These are phyloP conservation scores for Myxozyma neotropica DNA, from an alignment of 805 yeast species.

Conservation along the genomic window DNA sequence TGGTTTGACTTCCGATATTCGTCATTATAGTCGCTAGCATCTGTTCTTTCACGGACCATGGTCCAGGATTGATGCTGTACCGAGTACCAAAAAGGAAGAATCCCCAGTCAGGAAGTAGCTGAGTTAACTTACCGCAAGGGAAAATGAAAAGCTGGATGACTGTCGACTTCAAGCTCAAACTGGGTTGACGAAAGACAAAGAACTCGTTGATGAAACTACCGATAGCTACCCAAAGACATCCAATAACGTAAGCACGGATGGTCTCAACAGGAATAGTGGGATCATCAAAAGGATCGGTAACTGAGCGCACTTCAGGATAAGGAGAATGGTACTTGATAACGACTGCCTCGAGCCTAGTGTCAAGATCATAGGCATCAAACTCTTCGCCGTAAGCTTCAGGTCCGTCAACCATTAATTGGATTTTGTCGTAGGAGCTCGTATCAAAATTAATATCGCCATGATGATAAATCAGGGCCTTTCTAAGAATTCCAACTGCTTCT, in stretches of 20 bases:
- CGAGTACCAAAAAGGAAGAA: slow-evolving; percentile 41
- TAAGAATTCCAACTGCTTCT: slow-evolving; percentile 43
- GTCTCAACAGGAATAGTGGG: too few species aligned
- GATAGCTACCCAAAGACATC: slow-evolving; percentile 54
- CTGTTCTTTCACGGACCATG: slow-evolving; percentile 62
- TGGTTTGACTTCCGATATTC: slow-evolving; percentile 23
- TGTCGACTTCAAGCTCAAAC: slow-evolving; percentile 58
- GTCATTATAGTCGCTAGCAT: slow-evolving; percentile 55
- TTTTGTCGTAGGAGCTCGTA: slow-evolving; percentile 19
- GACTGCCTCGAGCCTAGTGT: slow-evolving; percentile 45
- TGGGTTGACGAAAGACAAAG: slow-evolving; percentile 61
- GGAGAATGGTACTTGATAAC: slow-evolving; percentile 50
- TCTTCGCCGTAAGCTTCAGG: slow-evolving; percentile 22
- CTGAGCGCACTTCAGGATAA: too few species aligned
- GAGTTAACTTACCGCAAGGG: slow-evolving; percentile 54
- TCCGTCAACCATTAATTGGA: slow-evolving; percentile 16
- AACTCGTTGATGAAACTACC: slow-evolving; percentile 63
- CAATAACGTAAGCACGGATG: too few species aligned
- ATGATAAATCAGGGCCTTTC: slow-evolving; percentile 40
- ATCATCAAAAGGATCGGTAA: too few species aligned
- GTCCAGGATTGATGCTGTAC: slow-evolving; percentile 57
- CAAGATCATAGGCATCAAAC: slow-evolving; percentile 18
- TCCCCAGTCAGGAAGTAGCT: slow-evolving; percentile 26
- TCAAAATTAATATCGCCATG: slow-evolving; percentile 54
- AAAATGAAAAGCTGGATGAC: slow-evolving; percentile 66